Evolutionary conservation across 164 flowering plant genomes (phyloP).

Genomic region (Akebia trifoliata): DNA sequence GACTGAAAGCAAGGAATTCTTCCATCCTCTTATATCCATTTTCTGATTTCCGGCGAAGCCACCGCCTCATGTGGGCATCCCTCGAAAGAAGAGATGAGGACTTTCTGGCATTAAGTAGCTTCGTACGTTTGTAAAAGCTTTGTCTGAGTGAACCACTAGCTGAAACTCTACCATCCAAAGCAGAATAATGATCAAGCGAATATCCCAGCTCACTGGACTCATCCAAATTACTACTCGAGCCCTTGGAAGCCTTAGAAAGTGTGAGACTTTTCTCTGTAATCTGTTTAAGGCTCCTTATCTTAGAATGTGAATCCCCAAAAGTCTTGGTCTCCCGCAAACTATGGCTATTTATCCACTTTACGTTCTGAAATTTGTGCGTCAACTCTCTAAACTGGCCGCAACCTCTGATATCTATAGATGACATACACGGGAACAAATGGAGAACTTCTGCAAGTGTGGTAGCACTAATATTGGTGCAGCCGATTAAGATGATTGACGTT

Average conservation of each 20-base stretch:
- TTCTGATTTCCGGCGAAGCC: constrained; percentile 66
- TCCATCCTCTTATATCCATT: constrained; percentile 73
- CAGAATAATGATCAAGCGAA: constrained; percentile 39
- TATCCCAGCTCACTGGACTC: constrained; percentile 54
- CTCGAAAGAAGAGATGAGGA: constrained; percentile 78
- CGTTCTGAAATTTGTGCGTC: constrained; percentile 40
- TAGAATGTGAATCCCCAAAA: constrained; percentile 40
- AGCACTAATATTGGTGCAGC: constrained; percentile 67
- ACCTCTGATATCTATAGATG: constrained; percentile 69
- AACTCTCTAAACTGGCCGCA: constrained; percentile 74
- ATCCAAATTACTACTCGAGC: constrained; percentile 36
- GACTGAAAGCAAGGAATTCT: constrained; percentile 58
- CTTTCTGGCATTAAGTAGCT: constrained; percentile 73
- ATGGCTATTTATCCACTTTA: constrained; percentile 60
- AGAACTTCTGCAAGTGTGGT: constrained; percentile 63
- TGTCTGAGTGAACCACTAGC: constrained; percentile 56
- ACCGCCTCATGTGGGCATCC: constrained; percentile 80
- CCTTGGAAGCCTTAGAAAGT: constrained; percentile 28
- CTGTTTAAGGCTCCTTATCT: constrained; percentile 56
- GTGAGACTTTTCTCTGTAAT: constrained; percentile 41
- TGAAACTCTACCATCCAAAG: constrained; percentile 50
- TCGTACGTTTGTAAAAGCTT: constrained; percentile 69
- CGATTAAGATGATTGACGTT: constrained; percentile 53
- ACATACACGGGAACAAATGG: constrained; percentile 47
- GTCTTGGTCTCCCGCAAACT: constrained; percentile 14